Percentiles rank a stretch among this genome's conserved stretches.
phyloP scores from a whole-genome alignment of 495 filamentous ascomycete species.

The Evernia prunastri region DNA sequence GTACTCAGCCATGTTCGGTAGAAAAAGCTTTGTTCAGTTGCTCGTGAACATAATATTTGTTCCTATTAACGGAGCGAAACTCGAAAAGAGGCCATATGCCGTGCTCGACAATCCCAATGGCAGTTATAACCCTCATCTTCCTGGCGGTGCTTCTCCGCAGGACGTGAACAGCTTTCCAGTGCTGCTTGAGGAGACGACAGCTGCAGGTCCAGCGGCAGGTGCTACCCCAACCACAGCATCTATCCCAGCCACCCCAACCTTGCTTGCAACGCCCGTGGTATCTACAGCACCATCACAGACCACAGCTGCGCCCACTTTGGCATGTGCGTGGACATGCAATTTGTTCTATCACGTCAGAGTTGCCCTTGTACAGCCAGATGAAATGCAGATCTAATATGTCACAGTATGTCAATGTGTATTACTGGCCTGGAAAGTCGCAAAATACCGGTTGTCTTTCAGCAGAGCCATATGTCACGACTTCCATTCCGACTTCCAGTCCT shows the following conservation, averaged over 20 bases:
- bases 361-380: no score
- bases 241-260: background rate
- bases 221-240: background rate
- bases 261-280: background rate
- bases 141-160: background rate
- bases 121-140: background rate
- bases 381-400: background rate
- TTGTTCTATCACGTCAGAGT: conserved; percentile 9
- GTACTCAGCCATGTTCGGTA: background rate
- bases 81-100: background rate
- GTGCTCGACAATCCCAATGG: background rate
- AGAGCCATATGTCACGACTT: background rate
- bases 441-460: conserved; percentile 7
- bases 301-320: background rate
- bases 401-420: conserved; percentile 8
- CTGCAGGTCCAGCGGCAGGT: background rate
- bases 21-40: background rate
- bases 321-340: conserved; percentile 10
- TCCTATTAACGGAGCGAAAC: background rate
- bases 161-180: background rate
- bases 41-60: background rate
- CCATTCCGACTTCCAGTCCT: no score
- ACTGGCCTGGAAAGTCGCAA: conserved; percentile 5
- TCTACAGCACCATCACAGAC: background rate
- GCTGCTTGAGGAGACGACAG: background rate